Evolutionary conservation across 2,329 filamentous ascomycete species (phyloP).

Genomic region (Pezizomycotina sp.): DNA sequence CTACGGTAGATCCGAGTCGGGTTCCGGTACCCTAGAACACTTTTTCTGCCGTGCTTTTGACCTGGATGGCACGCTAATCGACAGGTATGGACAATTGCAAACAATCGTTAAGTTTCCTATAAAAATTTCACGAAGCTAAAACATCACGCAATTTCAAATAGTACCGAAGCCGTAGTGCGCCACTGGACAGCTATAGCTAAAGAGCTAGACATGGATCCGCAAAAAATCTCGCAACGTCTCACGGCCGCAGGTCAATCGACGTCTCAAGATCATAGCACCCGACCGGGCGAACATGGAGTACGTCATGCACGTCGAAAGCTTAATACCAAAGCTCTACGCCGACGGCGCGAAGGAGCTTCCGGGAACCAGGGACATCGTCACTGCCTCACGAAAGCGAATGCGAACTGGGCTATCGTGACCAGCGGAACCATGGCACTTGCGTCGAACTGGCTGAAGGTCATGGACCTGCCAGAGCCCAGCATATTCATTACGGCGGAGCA

Average conservation of each 20-base stretch:
- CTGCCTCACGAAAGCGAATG: slow-evolving; percentile 44
- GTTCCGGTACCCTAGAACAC: no score
- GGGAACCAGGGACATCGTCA: slow-evolving; percentile 52
- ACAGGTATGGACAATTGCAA: no score
- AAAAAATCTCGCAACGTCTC: slow-evolving; percentile 75
- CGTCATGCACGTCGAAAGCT: slow-evolving; percentile 58
- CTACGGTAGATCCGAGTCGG: no score
- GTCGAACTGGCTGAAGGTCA: slow-evolving; percentile 51
- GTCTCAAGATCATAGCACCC: slow-evolving; percentile 62
- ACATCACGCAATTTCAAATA: slow-evolving; percentile 55
- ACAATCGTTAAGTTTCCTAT: no score
- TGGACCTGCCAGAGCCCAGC: slow-evolving; percentile 47
- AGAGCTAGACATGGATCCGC: slow-evolving; percentile 71
- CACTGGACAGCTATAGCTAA: slow-evolving; percentile 64
- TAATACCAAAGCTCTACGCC: slow-evolving; percentile 61
- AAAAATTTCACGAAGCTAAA: no score
- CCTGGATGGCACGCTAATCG: no score
- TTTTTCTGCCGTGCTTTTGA: no score
- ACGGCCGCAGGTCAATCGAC: slow-evolving; percentile 81
- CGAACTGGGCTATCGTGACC: slow-evolving; percentile 75
- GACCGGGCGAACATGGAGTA: slow-evolving; percentile 87
- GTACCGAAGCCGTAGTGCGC: slow-evolving; percentile 58
- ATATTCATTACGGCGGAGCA: slow-evolving; percentile 61
- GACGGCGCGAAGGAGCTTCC: slow-evolving; percentile 70
- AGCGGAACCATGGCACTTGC: slow-evolving; percentile 54